Evolutionary conservation across 2,329 filamentous ascomycete genomes (phyloP).

Genomic region (Cryphonectria naterciae): DNA sequence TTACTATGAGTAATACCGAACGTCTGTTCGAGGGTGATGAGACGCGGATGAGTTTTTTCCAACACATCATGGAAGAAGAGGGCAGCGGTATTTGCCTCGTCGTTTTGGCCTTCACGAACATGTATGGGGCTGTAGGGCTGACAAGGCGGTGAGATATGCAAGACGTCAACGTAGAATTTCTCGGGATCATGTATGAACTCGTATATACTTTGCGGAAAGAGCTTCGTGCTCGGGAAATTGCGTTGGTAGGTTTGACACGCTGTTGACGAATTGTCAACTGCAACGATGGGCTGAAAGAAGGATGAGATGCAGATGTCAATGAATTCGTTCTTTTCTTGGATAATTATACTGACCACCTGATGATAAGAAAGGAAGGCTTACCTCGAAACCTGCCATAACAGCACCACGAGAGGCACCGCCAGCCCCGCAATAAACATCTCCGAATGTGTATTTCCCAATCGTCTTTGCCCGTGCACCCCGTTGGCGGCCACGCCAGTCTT

Average conservation of each 20-base stretch:
- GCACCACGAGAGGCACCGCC: conserved; percentile 74
- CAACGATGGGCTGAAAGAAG: conserved; percentile 50
- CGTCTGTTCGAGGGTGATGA: conserved; percentile 81
- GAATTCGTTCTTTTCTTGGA: too few species aligned
- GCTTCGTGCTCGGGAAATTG: conserved; percentile 55
- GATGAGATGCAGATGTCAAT: neutral
- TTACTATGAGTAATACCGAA: conserved; percentile 63
- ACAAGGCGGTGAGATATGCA: conserved; percentile 79
- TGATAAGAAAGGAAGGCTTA: neutral
- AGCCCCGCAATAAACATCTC: conserved; percentile 73
- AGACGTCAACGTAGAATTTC: conserved; percentile 60
- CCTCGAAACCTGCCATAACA: conserved; percentile 55
- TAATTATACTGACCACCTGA: neutral
- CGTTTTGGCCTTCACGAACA: conserved; percentile 58
- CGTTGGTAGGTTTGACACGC: conserved; percentile 60
- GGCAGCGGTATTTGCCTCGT: conserved; percentile 69
- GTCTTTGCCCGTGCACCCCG: neutral
- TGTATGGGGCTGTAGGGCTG: conserved; percentile 76
- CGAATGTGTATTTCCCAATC: conserved; percentile 61
- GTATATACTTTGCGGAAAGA: conserved; percentile 53
- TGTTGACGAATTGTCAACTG: conserved; percentile 63
- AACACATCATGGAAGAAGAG: conserved; percentile 61
- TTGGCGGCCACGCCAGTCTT: conserved; percentile 44
- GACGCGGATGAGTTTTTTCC: conserved; percentile 60
- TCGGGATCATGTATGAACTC: conserved; percentile 49